Base-by-base conservation (phyloP, 2,329 filamentous ascomycete genomes). In the Colletotrichum phormii region DNA sequence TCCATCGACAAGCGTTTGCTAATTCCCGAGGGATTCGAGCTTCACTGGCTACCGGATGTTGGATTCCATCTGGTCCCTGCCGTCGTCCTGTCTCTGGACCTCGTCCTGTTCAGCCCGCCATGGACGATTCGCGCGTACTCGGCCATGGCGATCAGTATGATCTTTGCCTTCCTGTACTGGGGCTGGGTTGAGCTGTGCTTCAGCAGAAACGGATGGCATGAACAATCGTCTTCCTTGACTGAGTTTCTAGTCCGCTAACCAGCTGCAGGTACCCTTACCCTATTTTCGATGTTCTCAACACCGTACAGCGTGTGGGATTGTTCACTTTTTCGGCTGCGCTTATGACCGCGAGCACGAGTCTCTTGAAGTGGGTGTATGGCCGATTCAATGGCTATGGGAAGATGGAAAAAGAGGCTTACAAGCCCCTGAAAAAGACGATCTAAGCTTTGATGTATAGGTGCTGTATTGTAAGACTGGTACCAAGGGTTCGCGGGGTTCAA, bases 231-330 rank as follows among this genome's bases (percentile, higher is more conserved):
- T 18, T 13, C 13, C 8, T 26, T 33, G 22, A 55, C 33, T 22
- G 15, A 24, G 37, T 26, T 58, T 4, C n/a, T 86, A 81, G 76
- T 55, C 55, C 33, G 49, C 66, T 77, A 60, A 77, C 70, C 15
- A 37, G 31, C 11, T 49, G 54, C 64, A 93, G 91, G 86, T 97
- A 97, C 77, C 95, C 95, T 0, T 98, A 98, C 81, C 95, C 95
- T 1, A 88, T 98, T 31, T 96, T 98, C 75, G 91, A 86, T 9
- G 80, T 93, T 57, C 84, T 97, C 54, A 87, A 86, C 62, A 93
- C 90, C 0, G 79, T 84, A 61, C 91, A 95, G 78, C 89, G 95
- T 24, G 84, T 91, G 9, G 82, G 89, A 0, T 84, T 97, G 11
- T 97, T 97, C 76, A 86, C 86, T 0, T 83, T 89, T 22, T 93